Percentiles rank a stretch among this genome's conserved stretches.
Evolutionary conservation across 2,329 filamentous ascomycete genomes (phyloP).

Genomic region (Thielaviopsis punctulata): DNA sequence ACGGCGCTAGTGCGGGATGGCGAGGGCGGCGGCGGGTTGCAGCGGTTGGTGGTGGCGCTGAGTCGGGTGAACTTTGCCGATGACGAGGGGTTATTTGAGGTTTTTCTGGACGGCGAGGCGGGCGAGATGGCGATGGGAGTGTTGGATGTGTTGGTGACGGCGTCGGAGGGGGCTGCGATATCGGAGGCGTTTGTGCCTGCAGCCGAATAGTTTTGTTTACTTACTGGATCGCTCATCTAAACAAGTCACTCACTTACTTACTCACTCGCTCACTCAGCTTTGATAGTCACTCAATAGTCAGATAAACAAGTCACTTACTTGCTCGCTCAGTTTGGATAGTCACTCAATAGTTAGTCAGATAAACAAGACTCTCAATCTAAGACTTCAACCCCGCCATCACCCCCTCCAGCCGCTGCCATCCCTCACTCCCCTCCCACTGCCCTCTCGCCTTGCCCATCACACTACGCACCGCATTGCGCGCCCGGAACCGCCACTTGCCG

Average conservation of each 20-base stretch:
- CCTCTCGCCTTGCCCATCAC: slow-evolving; percentile 70
- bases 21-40: slow-evolving; percentile 46
- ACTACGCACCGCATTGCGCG: slow-evolving; percentile 64
- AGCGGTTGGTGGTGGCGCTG: slow-evolving; percentile 68
- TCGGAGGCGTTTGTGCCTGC: slow-evolving; percentile 23
- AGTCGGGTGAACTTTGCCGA: slow-evolving; percentile 71
- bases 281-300: background rate
- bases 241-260: too few relatives aligned
- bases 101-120: slow-evolving; percentile 58
- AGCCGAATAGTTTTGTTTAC: background rate
- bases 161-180: slow-evolving; percentile 41
- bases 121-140: slow-evolving; percentile 68
- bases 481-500: slow-evolving; percentile 75
- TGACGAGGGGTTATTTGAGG: slow-evolving; percentile 62
- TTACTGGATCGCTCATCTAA: too few relatives aligned
- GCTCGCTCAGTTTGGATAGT: too few relatives aligned
- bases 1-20: background rate
- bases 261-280: too few relatives aligned
- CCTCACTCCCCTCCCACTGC: slow-evolving; percentile 60
- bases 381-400: slow-evolving; percentile 39
- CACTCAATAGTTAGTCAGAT: too few relatives aligned
- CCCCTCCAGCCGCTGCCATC: slow-evolving; percentile 44
- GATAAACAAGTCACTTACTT: too few relatives aligned
- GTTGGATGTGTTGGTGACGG: slow-evolving; percentile 63
- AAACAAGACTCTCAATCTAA: too few relatives aligned